Percentiles rank a stretch among this genome's conserved stretches.
These are phyloP conservation scores for Rhizopogon roseolus DNA, from an alignment of 768 basidiomycete genomes.

Conservation along the genomic window DNA sequence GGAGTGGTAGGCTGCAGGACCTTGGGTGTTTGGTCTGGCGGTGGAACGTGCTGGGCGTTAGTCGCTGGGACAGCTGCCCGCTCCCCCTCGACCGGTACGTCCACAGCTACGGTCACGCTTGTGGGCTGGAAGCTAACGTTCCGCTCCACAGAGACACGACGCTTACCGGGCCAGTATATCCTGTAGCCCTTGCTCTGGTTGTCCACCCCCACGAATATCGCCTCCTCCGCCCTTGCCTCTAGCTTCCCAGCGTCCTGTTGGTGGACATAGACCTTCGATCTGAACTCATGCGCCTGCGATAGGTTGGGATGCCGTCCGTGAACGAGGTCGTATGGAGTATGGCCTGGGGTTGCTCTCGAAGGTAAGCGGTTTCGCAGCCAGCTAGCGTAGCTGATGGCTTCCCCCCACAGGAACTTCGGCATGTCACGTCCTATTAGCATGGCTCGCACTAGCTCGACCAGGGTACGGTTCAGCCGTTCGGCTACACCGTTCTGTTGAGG, in stretches of 20 bases:
- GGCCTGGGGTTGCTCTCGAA: slow-evolving; percentile 18
- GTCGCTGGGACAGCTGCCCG: too few species aligned
- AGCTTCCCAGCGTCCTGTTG: slow-evolving; percentile 18
- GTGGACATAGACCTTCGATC: slow-evolving; percentile 15
- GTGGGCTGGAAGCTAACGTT: too few species aligned
- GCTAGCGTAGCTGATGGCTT: slow-evolving; percentile 19
- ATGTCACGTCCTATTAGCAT: slow-evolving; percentile 20
- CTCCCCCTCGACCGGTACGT: too few species aligned
- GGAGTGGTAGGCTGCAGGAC: too few species aligned
- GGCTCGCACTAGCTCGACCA: slow-evolving; percentile 17
- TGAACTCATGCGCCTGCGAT: background rate
- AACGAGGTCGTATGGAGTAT: slow-evolving; percentile 12
- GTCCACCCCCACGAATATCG: slow-evolving; percentile 31
- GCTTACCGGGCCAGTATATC: slow-evolving; percentile 27
- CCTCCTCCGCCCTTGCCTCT: slow-evolving; percentile 18
- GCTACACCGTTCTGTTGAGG: slow-evolving; percentile 27
- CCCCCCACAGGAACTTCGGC: slow-evolving; percentile 14
- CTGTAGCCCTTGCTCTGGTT: slow-evolving; percentile 26
- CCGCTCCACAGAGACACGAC: too few species aligned
- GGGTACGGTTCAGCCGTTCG: slow-evolving; percentile 22
- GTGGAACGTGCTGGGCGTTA: too few species aligned
- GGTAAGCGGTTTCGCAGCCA: slow-evolving; percentile 33
- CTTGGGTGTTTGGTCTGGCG: too few species aligned
- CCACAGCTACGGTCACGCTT: too few species aligned
- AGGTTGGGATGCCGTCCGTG: too few species aligned